Evolutionary conservation across 2,329 filamentous ascomycete species (phyloP), one percentile per base, ranked within the genome.

Genomic region (Aspergillus oerlinghausenensis): DNA sequence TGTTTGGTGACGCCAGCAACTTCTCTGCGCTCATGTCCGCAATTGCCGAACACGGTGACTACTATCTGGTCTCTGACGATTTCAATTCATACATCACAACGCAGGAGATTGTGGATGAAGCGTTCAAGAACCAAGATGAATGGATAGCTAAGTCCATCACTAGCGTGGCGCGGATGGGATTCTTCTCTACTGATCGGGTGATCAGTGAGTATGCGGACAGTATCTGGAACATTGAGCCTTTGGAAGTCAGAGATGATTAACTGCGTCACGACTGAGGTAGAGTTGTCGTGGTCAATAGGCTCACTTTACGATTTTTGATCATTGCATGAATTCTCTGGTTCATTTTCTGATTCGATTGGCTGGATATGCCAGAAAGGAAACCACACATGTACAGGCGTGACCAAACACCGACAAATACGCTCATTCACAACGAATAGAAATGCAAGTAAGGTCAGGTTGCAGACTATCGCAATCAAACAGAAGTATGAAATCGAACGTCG

Each of bases 191-290:
- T 62, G 93, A 97, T 74, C 84, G 93, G 42, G 96, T 93, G 77
- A 97, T 97, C 74, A 90, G 93, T 68, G 92, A 97, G 81, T 99
- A 99, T 77, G 94, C 94, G 0, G 93, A 99, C 74, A 87, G 83
- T 62, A 97, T 99, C 73, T 99, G 94, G 94, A 97, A 97, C 70
- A 81, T 96, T 42, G 93, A 97, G 80, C 92, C 93, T 28, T 73
- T 94, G 54, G 75, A 76, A 35, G 78, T 80, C 23, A 73, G 75
- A 63, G 70, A 75, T 29, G 50, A 48, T 28, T 60, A 43, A 29
- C 43, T 49, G 14, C 48, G 23, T 51, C 50, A 59, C 57, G 25
- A n/a, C 11, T 29, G 8, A 17, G 32, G 32, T 17, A 38, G 7
- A 35, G 7, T 17, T 17, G 14, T 35, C 11, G 11, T 35, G 4